Conservation (phyloP, 768 basidiomycete species). For the Hericium rajendrae region DNA sequence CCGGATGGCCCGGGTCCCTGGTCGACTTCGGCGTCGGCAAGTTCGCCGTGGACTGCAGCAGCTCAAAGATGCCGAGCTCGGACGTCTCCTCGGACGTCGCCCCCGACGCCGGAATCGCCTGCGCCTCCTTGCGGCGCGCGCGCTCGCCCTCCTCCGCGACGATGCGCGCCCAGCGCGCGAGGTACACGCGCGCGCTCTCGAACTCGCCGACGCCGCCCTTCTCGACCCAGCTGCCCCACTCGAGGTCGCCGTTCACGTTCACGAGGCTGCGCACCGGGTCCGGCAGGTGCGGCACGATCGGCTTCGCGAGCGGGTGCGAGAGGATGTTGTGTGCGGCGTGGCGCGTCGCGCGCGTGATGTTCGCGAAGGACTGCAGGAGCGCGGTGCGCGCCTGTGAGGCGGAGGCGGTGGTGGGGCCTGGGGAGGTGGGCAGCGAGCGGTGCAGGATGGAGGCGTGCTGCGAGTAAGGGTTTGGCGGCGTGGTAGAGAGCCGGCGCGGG, state of each 20-base stretch:
- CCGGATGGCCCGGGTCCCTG: constrained; percentile 67
- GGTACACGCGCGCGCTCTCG: constrained; percentile 91
- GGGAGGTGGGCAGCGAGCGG: constrained; percentile 52
- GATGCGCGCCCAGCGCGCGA: constrained; percentile 93
- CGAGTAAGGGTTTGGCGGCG: constrained; percentile 45
- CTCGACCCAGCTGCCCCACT: constrained; percentile 92
- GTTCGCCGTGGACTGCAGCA: constrained; percentile 70
- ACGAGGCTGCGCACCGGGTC: constrained; percentile 89
- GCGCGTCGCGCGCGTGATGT: constrained; percentile 85
- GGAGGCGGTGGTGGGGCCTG: constrained; percentile 39
- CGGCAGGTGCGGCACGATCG: constrained; percentile 91
- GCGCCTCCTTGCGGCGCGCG: constrained; percentile 71
- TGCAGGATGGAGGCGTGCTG: constrained; percentile 71
- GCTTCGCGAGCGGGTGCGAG: constrained; percentile 91
- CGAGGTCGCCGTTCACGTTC: constrained; percentile 81
- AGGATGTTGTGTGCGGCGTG: constrained; percentile 93
- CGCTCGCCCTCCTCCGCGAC: constrained; percentile 98
- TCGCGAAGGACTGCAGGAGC: constrained; percentile 88
- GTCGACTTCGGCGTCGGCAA: constrained; percentile 77
- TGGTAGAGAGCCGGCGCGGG: constrained; percentile 49
- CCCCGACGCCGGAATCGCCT: constrained; percentile 46
- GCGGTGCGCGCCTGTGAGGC: constrained; percentile 69
- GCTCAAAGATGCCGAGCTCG: constrained; percentile 31
- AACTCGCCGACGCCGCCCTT: constrained; percentile 92
- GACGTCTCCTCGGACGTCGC: constrained; percentile 54